Base-by-base conservation (phyloP, 2,329 filamentous ascomycete species). In the Xylaria sp. region DNA sequence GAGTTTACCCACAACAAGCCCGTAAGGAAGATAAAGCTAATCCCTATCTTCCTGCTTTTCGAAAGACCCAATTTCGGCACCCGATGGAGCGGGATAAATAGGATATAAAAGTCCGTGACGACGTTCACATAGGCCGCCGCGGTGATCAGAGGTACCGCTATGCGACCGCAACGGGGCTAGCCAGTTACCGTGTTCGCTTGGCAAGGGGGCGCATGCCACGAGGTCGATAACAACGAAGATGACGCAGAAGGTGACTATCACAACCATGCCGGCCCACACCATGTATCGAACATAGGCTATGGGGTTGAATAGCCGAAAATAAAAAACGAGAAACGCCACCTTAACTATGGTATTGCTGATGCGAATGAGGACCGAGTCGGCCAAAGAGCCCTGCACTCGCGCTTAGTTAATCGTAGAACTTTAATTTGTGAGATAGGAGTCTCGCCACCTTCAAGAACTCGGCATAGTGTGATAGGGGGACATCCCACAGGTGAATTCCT, bases 401-500 rank as follows among this genome's bases (percentile, higher is more conserved):
- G 17, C 38, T 42, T 29, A 29, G 19, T 24, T 48, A 11, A 18
- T 40, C 37, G 19, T 40, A 34, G 9, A 13, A 29, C 20, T 11
- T 7, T 11, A 37, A 44, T 13, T 38, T 46, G 21, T 46, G 19
- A 22, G 13, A 11, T 7, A 21, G 11, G 22, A 48, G 44, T 44
- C 50, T 39, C n/a, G 57, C 60, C 50, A 57, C 61, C 11, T 40
- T 34, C 19, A 55, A 61, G 4, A 48, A 38, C n/a, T 57, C 20
- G 38, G 48, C 59, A 26, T 57, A 52, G 11, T n/a, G n/a, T n/a
- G 53, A 57, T 16, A 63, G 37, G 2, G 57, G 48, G 13, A 55
- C 60, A 48, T 61, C 60, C 60, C 60, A 63, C 9, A 61, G 19
- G 47, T 61, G 57, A 24, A 63, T 57, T 2, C 60, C 58, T 7